Conservation (phyloP, 1,284 basidiomycete species). For the Porodaedalea pini region DNA sequence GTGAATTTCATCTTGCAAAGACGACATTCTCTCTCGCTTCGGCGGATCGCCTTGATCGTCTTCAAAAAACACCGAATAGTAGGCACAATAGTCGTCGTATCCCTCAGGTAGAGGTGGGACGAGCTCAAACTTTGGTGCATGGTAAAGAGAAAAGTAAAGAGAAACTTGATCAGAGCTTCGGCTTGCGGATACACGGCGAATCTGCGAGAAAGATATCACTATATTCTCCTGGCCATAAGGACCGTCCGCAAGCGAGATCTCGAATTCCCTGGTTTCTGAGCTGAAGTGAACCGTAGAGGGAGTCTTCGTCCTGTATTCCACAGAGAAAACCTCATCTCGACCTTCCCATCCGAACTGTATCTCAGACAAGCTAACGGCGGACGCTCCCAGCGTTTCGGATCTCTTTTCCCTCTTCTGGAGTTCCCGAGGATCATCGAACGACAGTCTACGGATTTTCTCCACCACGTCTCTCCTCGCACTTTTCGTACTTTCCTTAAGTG, state of each 20-base stretch:
- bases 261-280: constrained; percentile 45
- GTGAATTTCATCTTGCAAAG: constrained; percentile 27
- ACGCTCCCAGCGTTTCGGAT: constrained; percentile 27
- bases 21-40: constrained; percentile 21
- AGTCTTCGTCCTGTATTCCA: constrained; percentile 42
- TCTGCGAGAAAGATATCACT: constrained; percentile 44
- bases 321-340: constrained; percentile 49
- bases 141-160: constrained; percentile 40
- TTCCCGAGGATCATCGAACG: constrained; percentile 43
- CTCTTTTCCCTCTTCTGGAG: constrained; percentile 15
- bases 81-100: too few relatives aligned
- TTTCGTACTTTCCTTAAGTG: constrained; percentile 37
- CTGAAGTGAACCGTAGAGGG: constrained; percentile 35
- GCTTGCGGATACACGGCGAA: constrained; percentile 36
- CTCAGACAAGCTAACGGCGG: constrained; percentile 31
- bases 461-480: constrained; percentile 35
- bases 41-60: neutral
- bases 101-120: constrained; percentile 20
- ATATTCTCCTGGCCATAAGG: constrained; percentile 33
- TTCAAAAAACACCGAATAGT: too few relatives aligned
- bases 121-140: constrained; percentile 44
- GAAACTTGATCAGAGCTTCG: constrained; percentile 29
- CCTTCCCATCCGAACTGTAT: constrained; percentile 55
- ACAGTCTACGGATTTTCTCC: constrained; percentile 39
- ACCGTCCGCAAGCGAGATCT: constrained; percentile 31